Evolutionary conservation across 2,329 filamentous ascomycete species (phyloP), one percentile per base, ranked within the genome.

Genomic region (Aspergillus amoenus): DNA sequence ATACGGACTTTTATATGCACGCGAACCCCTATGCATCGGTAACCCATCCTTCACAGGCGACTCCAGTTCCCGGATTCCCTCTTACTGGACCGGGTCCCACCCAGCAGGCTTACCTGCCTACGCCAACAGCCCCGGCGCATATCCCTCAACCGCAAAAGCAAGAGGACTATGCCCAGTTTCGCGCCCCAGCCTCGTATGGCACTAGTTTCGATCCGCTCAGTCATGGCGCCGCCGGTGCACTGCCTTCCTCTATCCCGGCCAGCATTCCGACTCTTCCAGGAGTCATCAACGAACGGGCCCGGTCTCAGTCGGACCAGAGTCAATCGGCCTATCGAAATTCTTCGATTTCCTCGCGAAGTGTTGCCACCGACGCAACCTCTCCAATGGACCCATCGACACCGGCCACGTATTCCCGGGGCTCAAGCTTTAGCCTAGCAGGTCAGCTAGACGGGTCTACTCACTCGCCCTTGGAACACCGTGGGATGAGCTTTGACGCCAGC

Each of bases 271-370:
- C 65, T 12, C 63, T 75, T 8, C 56, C 71, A 6, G 68, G 68
- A 46, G 68, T 70, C 3, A 49, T 75, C 39, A 67, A 61, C 50
- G 73, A 75, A 24, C 72, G 74, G 42, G 73, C 68, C 56, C 69
- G 73, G 39, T 73, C 72, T 11, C 68, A 69, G 22, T 71, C 72
- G 2, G 70, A 73, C 15, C 69, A 72, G 58, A 73, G 70, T 52
- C 67, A 69, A 1, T 67, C 70, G 3, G 68, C 72, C 11, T 77
- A 77, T 55, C 70, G 75, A 47, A 77, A 74, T 41, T 70, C 73
- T 3, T 75, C 74, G 8, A 69, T 77, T 22, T 73, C 74, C 12
- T 73, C 70, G 21, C 71, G 74, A 42, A 74, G 67, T 51, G 67
- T 74, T 39, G 66, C 70, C 7, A 70, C 74, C 12, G 75, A 76